A percentile compares a stretch with the other conserved stretches of the same genome.
Evolutionary conservation across 1,284 basidiomycete species (phyloP).

Genomic region (Schizophyllum amplum): DNA sequence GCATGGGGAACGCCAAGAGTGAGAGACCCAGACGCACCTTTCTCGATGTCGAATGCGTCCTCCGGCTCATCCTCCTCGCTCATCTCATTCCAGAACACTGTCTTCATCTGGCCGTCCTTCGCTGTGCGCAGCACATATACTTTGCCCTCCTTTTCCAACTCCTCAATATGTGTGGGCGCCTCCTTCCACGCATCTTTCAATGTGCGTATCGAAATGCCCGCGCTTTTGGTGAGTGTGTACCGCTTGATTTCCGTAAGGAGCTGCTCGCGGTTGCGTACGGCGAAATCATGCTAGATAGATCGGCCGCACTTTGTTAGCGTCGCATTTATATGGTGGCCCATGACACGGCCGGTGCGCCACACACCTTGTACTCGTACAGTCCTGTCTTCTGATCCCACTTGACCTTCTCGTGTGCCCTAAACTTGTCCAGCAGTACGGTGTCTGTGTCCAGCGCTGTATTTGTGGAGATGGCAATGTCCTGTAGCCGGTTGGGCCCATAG

Average conservation of each 20-base stretch:
- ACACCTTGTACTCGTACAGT: conserved; percentile 77
- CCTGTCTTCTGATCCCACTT: conserved; percentile 76
- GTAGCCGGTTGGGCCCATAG: conserved; percentile 71
- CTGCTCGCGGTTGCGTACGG: conserved; percentile 75
- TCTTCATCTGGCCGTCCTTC: conserved; percentile 77
- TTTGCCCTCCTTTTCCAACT: conserved; percentile 81
- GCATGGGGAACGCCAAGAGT: too few species aligned
- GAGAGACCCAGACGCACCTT: too few species aligned
- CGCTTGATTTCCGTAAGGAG: conserved; percentile 78
- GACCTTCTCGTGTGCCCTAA: conserved; percentile 74
- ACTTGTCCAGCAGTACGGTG: conserved; percentile 64
- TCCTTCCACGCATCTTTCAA: conserved; percentile 89
- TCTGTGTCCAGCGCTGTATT: conserved; percentile 71
- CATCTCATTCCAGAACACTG: conserved; percentile 91
- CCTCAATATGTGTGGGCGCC: conserved; percentile 73
- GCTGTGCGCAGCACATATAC: conserved; percentile 79
- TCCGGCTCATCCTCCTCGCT: conserved; percentile 59
- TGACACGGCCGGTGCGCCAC: too few species aligned
- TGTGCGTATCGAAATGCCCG: conserved; percentile 77
- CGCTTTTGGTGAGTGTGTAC: conserved; percentile 60
- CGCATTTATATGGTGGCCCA: too few species aligned
- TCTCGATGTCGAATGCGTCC: conserved; percentile 44
- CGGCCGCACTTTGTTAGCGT: conserved; percentile 2
- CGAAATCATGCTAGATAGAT: conserved; percentile 68
- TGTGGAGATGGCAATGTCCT: conserved; percentile 78